These are phyloP conservation scores for Corylus avellana DNA, from an alignment of 306 rosid species.

Conservation along the genomic window DNA sequence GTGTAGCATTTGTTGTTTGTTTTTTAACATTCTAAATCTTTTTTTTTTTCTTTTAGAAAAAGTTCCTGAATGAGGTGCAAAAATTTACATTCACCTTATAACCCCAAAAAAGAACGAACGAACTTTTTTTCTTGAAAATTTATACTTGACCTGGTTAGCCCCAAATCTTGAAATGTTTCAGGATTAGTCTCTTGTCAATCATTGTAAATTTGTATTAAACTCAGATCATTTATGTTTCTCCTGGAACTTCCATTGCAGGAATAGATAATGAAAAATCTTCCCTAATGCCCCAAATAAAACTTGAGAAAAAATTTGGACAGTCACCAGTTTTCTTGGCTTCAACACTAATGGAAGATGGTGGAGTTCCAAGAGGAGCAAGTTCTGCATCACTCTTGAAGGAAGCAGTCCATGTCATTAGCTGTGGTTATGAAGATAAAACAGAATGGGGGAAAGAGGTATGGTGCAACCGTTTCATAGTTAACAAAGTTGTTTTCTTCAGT, in stretches of 20 bases:
- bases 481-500: not conserved
- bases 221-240: conserved; percentile 5
- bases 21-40: not conserved
- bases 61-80: conserved; percentile 1
- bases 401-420: conserved; percentile 91
- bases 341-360: conserved; percentile 77
- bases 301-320: conserved; percentile 89
- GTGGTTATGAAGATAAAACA: conserved; percentile 94
- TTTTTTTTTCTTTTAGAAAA: not conserved
- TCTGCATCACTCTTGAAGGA: conserved; percentile 88
- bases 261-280: conserved; percentile 70
- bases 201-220: not conserved
- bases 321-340: conserved; percentile 75
- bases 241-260: conserved; percentile 51
- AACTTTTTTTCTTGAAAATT: not conserved
- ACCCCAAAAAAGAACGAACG: not conserved
- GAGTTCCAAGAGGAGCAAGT: conserved; percentile 58
- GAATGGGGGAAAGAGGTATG: conserved; percentile 95
- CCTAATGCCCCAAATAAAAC: conserved; percentile 65
- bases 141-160: too few species aligned
- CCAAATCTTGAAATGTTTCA: not conserved
- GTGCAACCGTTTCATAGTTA: not conserved
- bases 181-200: not conserved
- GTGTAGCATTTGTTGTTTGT: conserved; percentile 7
- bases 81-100: not conserved